phyloP scores from a whole-genome alignment of 2,329 filamentous ascomycete genomes.

The Fusarium irregulare region DNA sequence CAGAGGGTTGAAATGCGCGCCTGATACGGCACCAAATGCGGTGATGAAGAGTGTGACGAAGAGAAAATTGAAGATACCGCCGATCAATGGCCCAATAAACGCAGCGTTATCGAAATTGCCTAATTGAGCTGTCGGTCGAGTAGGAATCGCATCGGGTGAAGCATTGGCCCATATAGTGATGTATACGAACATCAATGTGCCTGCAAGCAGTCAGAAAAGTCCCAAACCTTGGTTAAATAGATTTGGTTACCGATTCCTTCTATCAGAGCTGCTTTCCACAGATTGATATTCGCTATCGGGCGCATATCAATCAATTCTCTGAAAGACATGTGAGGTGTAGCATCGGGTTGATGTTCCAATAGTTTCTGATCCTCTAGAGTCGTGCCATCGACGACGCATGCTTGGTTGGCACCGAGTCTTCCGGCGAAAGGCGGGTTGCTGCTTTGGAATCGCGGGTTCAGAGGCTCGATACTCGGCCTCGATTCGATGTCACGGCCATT shows the following conservation, averaged over 20 bases:
- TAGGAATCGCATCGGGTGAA: slow-evolving; percentile 26
- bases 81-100: slow-evolving; percentile 48
- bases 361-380: slow-evolving; percentile 17
- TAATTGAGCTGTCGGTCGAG: slow-evolving; percentile 17
- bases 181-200: slow-evolving; percentile 39
- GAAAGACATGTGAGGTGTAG: slow-evolving; percentile 54
- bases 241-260: slow-evolving; percentile 49
- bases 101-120: slow-evolving; percentile 43
- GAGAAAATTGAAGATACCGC: slow-evolving; percentile 47
- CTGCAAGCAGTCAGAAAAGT: background rate
- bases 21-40: slow-evolving; percentile 60
- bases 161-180: slow-evolving; percentile 35
- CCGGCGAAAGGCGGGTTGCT: slow-evolving; percentile 33
- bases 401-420: slow-evolving; percentile 38
- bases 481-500: slow-evolving; percentile 19
- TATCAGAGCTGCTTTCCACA: slow-evolving; percentile 56
- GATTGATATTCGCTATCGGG: slow-evolving; percentile 48
- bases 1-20: slow-evolving; percentile 65
- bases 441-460: slow-evolving; percentile 13
- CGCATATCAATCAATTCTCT: slow-evolving; percentile 50
- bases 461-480: background rate
- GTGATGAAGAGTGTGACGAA: slow-evolving; percentile 62
- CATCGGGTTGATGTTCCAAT: slow-evolving; percentile 53
- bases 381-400: slow-evolving; percentile 1
- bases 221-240: too few relatives aligned